These are phyloP conservation scores for Ampelomyces quisqualis DNA, from an alignment of 2,329 filamentous ascomycete species.

Conservation along the genomic window DNA sequence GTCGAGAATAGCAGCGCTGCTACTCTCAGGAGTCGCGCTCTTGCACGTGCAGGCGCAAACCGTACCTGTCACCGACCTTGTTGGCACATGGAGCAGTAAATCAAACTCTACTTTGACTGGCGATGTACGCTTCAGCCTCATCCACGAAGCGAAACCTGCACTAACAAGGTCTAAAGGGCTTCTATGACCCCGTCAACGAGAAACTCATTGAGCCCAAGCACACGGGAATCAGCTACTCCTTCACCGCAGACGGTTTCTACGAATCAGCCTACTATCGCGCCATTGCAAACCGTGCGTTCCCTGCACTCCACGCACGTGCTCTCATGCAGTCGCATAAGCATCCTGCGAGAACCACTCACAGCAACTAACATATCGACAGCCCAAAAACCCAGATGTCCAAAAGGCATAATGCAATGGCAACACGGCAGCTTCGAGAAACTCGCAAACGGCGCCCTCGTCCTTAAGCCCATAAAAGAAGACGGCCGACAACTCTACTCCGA, in stretches of 20 bases:
- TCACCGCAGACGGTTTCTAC: constrained; percentile 66
- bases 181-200: constrained; percentile 68
- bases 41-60: constrained; percentile 36
- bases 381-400: constrained; percentile 60
- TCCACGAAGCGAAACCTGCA: neutral
- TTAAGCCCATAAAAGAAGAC: constrained; percentile 64
- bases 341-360: too few species aligned
- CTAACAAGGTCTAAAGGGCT: constrained; percentile 53
- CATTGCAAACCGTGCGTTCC: constrained; percentile 64
- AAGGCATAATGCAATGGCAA: constrained; percentile 70
- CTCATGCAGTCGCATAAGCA: too few species aligned
- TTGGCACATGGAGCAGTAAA: constrained; percentile 74
- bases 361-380: constrained; percentile 49
- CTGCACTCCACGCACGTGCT: neutral
- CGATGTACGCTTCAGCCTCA: constrained; percentile 53
- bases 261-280: constrained; percentile 71
- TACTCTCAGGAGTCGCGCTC: constrained; percentile 43
- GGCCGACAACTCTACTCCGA: constrained; percentile 67
- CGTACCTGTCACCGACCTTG: constrained; percentile 46
- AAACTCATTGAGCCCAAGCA: constrained; percentile 63
- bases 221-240: constrained; percentile 73
- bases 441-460: constrained; percentile 58
- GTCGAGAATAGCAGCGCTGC: constrained; percentile 32
- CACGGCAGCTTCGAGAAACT: constrained; percentile 63
- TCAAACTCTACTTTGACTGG: constrained; percentile 68